These are phyloP conservation scores for Xylariaceae sp. DNA, from an alignment of 2,329 filamentous ascomycete species.

Conservation along the genomic window DNA sequence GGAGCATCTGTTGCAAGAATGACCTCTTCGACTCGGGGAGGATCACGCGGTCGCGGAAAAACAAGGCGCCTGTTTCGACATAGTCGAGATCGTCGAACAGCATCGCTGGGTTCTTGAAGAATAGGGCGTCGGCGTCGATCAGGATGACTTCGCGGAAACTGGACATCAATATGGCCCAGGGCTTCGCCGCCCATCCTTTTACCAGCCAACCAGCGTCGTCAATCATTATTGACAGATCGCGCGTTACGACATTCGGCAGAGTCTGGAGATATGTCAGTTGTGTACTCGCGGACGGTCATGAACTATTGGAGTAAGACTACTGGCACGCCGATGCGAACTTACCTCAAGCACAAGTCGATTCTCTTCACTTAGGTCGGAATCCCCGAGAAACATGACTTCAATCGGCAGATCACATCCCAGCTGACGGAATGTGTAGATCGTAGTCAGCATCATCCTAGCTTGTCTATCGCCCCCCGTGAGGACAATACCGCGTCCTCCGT, in stretches of 20 bases:
- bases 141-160: conserved; percentile 45
- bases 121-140: conserved; percentile 43
- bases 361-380: conserved; percentile 40
- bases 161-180: conserved; percentile 42
- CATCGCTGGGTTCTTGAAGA: conserved; percentile 38
- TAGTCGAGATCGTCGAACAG: conserved; percentile 42
- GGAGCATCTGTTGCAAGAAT: conserved; percentile 41
- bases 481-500: conserved; percentile 40
- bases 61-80: conserved; percentile 38
- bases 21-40: conserved; percentile 34
- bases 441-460: conserved; percentile 39
- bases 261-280: conserved; percentile 9
- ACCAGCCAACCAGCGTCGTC: conserved; percentile 41
- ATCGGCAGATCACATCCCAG: conserved; percentile 37
- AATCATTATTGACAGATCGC: conserved; percentile 42
- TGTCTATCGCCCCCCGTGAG: conserved; percentile 42
- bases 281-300: not conserved
- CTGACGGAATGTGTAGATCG: conserved; percentile 35
- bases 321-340: not conserved
- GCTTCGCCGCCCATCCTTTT: conserved; percentile 43
- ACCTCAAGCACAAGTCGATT: conserved; percentile 38
- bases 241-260: conserved; percentile 39
- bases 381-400: conserved; percentile 40
- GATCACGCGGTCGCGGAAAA: conserved; percentile 43
- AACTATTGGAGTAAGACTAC: not conserved